These are phyloP conservation scores for Magnolia officinalis DNA, from an alignment of 164 flowering plant species.

Conservation along the genomic window DNA sequence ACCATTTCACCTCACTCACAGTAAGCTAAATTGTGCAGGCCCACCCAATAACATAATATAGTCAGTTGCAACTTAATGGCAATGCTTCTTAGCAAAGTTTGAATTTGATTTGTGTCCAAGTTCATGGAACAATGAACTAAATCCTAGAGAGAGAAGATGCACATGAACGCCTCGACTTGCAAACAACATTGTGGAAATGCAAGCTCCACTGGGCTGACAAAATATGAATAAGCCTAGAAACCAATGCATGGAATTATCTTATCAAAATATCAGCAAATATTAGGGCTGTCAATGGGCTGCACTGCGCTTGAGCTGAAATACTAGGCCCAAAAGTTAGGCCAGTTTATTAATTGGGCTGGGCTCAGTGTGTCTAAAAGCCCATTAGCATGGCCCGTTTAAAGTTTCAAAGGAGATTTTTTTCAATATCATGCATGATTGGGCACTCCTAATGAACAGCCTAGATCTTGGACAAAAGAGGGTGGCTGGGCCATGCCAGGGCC, in stretches of 20 bases:
- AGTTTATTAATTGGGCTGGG: too few species aligned
- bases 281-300: background rate
- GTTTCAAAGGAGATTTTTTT: too few species aligned
- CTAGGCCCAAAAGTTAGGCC: too few species aligned
- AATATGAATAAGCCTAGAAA: background rate
- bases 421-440: too few species aligned
- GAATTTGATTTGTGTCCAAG: background rate
- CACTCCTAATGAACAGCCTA: too few species aligned
- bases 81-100: background rate
- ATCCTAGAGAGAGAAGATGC: background rate
- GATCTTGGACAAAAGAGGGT: too few species aligned
- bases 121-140: background rate
- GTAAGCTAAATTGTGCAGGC: background rate
- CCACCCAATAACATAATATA: background rate
- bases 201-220: background rate
- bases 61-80: background rate
- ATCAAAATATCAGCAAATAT: background rate
- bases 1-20: too few species aligned
- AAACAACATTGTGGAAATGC: background rate
- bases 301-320: too few species aligned
- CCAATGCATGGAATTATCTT: background rate
- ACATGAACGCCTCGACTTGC: background rate
- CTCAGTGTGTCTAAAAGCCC: too few species aligned
- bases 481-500: too few species aligned
- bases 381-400: too few species aligned